Evolutionary conservation across 352 stramenopile species (phyloP).

Genomic region (Hyphochytrium catenoides): DNA sequence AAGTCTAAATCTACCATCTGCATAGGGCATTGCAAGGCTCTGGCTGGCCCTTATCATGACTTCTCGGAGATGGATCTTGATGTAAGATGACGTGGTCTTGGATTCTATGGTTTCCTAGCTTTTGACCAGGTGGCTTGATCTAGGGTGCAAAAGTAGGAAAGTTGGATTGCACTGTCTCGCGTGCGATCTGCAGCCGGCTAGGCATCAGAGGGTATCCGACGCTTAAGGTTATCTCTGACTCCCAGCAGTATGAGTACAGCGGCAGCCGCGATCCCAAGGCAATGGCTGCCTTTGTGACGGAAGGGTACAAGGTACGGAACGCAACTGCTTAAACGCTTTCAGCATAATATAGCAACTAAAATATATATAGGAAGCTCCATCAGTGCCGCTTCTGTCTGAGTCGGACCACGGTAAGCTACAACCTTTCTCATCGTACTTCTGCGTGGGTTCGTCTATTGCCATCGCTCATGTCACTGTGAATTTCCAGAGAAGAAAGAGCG

Average conservation of each 20-base stretch:
- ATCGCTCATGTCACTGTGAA: too few relatives aligned
- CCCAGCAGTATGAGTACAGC: constrained; percentile 39
- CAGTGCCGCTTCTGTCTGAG: too few relatives aligned
- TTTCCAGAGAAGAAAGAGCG: constrained; percentile 7
- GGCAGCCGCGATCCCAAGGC: constrained; percentile 23
- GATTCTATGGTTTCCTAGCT: background rate
- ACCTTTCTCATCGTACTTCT: too few relatives aligned
- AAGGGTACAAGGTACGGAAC: constrained; percentile 31
- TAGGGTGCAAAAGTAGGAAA: constrained; percentile 25
- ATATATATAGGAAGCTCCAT: too few relatives aligned
- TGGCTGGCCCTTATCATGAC: constrained; percentile 31
- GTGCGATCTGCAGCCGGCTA: constrained; percentile 43
- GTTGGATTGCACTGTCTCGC: constrained; percentile 46
- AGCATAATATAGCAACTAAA: too few relatives aligned
- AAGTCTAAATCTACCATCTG: too few relatives aligned
- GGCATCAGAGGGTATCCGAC: constrained; percentile 49
- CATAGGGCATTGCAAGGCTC: constrained; percentile 55
- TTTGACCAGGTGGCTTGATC: constrained; percentile 5
- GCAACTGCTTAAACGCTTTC: too few relatives aligned
- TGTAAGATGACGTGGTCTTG: constrained; percentile 14
- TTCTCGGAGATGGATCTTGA: too few relatives aligned
- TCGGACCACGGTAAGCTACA: too few relatives aligned
- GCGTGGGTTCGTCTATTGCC: too few relatives aligned
- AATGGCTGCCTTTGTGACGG: constrained; percentile 23
- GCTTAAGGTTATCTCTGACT: constrained; percentile 32